phyloP scores from a whole-genome alignment of 495 filamentous ascomycete genomes.

The Lentithecium fluviatile region DNA sequence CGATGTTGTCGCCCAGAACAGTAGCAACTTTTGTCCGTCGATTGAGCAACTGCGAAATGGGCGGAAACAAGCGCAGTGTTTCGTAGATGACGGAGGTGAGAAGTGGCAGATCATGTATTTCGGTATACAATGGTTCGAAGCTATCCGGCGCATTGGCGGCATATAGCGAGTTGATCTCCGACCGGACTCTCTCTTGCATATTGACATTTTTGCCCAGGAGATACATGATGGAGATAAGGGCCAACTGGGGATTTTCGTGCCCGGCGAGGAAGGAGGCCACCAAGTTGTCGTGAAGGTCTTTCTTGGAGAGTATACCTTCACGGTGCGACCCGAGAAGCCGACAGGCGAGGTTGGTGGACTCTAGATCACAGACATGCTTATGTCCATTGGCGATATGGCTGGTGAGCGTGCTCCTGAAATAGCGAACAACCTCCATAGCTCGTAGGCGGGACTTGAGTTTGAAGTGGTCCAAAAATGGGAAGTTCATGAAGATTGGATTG shows the following conservation, averaged over 20 bases:
- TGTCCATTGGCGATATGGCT: background rate
- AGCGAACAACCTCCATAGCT: constrained; percentile 39
- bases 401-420: constrained; percentile 13
- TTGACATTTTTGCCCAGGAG: constrained; percentile 40
- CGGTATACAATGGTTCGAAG: background rate
- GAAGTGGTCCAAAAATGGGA: constrained; percentile 42
- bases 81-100: constrained; percentile 46
- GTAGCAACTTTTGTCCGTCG: constrained; percentile 20
- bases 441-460: constrained; percentile 35
- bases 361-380: background rate
- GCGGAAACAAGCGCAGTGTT: too few relatives aligned
- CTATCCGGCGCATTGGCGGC: background rate
- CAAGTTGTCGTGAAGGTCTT: constrained; percentile 44
- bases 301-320: constrained; percentile 29
- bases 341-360: constrained; percentile 1
- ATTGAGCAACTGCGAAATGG: too few relatives aligned
- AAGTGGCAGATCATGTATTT: constrained; percentile 37
- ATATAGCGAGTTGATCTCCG: constrained; percentile 33
- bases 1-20: constrained; percentile 37
- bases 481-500: constrained; percentile 45
- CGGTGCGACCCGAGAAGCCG: background rate
- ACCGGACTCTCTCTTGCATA: constrained; percentile 39
- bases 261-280: constrained; percentile 43
- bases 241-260: constrained; percentile 46
- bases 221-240: constrained; percentile 40